Evolutionary conservation across 2,329 filamentous ascomycete genomes (phyloP).

Genomic region (Daldinia sp.): DNA sequence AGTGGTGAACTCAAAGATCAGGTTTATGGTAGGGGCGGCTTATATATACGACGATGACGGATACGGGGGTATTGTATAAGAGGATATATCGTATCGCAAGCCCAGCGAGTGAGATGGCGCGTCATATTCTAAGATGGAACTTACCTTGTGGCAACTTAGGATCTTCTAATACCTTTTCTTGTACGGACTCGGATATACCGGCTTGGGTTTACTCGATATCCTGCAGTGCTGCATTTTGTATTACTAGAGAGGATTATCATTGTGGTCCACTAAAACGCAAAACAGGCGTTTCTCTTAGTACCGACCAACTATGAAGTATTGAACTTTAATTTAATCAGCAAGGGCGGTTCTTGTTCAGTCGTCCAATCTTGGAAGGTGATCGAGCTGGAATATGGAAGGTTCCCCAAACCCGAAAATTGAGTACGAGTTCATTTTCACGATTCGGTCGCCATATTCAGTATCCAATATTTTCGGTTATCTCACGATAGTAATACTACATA

Average conservation of each 20-base stretch:
- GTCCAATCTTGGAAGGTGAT: background rate
- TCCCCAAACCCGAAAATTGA: background rate
- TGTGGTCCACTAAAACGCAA: background rate
- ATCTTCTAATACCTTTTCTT: background rate
- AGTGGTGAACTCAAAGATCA: slow-evolving; percentile 62
- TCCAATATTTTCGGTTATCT: background rate
- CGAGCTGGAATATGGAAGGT: background rate
- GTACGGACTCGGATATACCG: background rate
- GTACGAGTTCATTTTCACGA: background rate
- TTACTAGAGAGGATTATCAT: background rate
- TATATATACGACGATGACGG: slow-evolving; percentile 59
- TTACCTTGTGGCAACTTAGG: background rate
- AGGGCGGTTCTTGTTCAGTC: background rate
- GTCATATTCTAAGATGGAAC: no score
- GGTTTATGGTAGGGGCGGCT: slow-evolving; percentile 61
- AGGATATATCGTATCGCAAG: background rate
- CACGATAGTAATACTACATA: background rate
- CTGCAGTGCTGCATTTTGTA: background rate
- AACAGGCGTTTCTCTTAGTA: background rate
- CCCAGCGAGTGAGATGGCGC: background rate
- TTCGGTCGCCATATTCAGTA: background rate
- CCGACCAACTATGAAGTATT: no score
- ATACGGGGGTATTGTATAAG: background rate
- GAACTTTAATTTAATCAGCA: background rate
- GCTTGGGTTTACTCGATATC: no score